These are phyloP conservation scores for Zea mays DNA, from an alignment of 176 grass and related monocot species.

Conservation along the genomic window Zm-B73-REFERENCE-NAM-5.0 NC_050097.1:4328001-4328500, in stretches of 20 bases:
- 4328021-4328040: constrained; percentile 3
- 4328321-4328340: neutral
- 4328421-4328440: no score
- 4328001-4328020: constrained; percentile 18
- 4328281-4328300: neutral
- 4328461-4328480: no score
- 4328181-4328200: neutral
- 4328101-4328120: neutral
- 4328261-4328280: neutral
- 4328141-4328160: neutral
- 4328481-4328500: no score
- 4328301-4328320: neutral
- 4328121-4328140: neutral
- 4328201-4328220: neutral
- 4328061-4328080: neutral
- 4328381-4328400: neutral
- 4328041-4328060: neutral
- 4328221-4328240: neutral
- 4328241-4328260: neutral
- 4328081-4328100: neutral
- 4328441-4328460: no score
- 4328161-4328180: neutral
- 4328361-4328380: neutral
- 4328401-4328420: neutral
- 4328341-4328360: neutral